A percentile compares a stretch with the other conserved stretches of the same genome.
Conservation (phyloP, 2,329 filamentous ascomycete species). For the Hypoxylon sp. region DNA sequence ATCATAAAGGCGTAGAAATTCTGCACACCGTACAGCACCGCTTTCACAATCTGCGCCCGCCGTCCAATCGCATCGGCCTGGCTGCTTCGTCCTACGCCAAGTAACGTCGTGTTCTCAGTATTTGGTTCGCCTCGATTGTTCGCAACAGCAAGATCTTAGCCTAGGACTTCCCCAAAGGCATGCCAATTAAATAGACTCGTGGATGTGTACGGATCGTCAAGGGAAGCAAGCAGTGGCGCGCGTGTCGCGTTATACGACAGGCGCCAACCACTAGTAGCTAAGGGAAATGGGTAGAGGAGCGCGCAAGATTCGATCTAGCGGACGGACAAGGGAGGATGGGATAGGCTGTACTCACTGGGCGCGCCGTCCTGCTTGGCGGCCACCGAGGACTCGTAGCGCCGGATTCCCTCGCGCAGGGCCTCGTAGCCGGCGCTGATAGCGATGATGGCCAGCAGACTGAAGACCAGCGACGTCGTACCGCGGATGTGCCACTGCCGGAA, state of each 20-base stretch:
- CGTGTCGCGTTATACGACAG: slow-evolving; percentile 21
- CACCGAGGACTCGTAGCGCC: slow-evolving; percentile 79
- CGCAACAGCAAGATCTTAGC: slow-evolving; percentile 42
- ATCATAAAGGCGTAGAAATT: slow-evolving; percentile 99
- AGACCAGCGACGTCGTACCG: slow-evolving; percentile 78
- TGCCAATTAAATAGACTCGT: slow-evolving; percentile 27
- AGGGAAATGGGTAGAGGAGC: slow-evolving; percentile 6
- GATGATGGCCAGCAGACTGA: slow-evolving; percentile 87
- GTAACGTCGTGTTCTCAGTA: slow-evolving; percentile 75
- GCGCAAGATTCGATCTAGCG: slow-evolving; percentile 2
- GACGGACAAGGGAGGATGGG: slow-evolving; percentile 19
- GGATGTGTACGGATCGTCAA: slow-evolving; percentile 6
- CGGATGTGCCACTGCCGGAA: slow-evolving; percentile 92
- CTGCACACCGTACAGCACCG: slow-evolving; percentile 87
- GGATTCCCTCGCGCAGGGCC: slow-evolving; percentile 81
- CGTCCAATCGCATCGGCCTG: slow-evolving; percentile 70
- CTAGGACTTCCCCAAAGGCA: slow-evolving; percentile 41
- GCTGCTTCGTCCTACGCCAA: slow-evolving; percentile 78
- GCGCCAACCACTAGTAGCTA: slow-evolving; percentile 2
- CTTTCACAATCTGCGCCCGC: slow-evolving; percentile 83
- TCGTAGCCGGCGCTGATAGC: slow-evolving; percentile 94
- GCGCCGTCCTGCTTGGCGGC: slow-evolving; percentile 63
- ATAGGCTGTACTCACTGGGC: slow-evolving; percentile 64
- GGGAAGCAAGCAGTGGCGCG: slow-evolving; percentile 34
- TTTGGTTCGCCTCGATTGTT: slow-evolving; percentile 56